Percentiles rank a stretch among this genome's conserved stretches.
Evolutionary conservation across 306 rosid species (phyloP).

Genomic region (Lotus japonicus): DNA sequence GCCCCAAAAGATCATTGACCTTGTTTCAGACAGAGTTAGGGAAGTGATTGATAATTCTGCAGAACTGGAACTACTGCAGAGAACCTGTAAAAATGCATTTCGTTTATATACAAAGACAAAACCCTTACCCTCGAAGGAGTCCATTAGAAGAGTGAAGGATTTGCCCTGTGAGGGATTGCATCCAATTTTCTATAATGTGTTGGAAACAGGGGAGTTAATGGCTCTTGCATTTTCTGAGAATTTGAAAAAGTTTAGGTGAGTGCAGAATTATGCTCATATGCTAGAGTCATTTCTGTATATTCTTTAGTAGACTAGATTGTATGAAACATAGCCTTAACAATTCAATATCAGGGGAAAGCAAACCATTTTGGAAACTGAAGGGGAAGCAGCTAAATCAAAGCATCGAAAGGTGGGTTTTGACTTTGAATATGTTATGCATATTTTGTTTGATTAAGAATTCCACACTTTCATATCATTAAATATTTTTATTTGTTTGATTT

Average conservation of each 20-base stretch:
- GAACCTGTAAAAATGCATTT: constrained; percentile 73
- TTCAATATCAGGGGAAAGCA: constrained; percentile 72
- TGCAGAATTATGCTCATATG: not conserved
- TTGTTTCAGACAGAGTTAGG: constrained; percentile 77
- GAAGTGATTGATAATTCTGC: constrained; percentile 77
- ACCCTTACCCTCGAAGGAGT: constrained; percentile 83
- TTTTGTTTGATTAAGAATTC: not conserved
- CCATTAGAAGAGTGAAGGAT: constrained; percentile 77
- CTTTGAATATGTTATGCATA: not conserved
- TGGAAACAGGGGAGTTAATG: constrained; percentile 79
- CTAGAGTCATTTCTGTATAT: not conserved
- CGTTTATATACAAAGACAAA: constrained; percentile 78
- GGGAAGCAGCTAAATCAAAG: constrained; percentile 78
- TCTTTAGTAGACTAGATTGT: constrained; percentile 2
- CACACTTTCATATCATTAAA: not conserved
- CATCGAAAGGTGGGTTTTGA: constrained; percentile 38
- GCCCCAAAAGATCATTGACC: constrained; percentile 79
- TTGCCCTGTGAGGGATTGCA: constrained; percentile 77
- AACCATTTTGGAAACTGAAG: constrained; percentile 91
- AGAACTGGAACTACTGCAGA: constrained; percentile 45
- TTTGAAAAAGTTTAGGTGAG: constrained; percentile 81
- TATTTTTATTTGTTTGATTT: not conserved
- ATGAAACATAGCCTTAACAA: not conserved
- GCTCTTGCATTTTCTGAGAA: constrained; percentile 98
- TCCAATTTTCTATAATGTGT: constrained; percentile 67